Percentiles rank a stretch among this genome's conserved stretches.
These are phyloP conservation scores for Odontarrhena argentea DNA, from an alignment of 345 rosid genomes.

Conservation along the genomic window DNA sequence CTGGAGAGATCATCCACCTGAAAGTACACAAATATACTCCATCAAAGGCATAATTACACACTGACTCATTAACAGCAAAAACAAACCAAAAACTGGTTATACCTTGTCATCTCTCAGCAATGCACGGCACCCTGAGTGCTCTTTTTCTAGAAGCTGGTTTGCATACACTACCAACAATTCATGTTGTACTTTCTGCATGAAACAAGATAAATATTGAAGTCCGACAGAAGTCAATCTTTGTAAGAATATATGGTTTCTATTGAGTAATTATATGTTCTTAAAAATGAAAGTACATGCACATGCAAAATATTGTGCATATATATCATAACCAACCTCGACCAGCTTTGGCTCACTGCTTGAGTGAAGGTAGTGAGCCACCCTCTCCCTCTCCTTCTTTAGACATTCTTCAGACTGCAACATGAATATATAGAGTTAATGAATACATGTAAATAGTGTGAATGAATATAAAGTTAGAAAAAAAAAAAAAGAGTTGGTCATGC, in stretches of 20 bases:
- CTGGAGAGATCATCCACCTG: conserved; percentile 95
- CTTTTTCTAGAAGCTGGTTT: conserved; percentile 77
- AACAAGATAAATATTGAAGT: conserved; percentile 21
- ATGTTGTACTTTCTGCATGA: conserved; percentile 82
- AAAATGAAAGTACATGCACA: background rate
- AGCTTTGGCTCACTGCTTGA: conserved; percentile 86
- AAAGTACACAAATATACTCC: conserved; percentile 17
- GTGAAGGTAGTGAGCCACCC: conserved; percentile 87
- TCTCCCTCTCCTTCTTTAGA: conserved; percentile 84
- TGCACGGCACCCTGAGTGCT: conserved; percentile 85
- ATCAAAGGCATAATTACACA: conserved; percentile 4
- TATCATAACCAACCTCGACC: conserved; percentile 71
- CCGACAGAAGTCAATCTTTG: conserved; percentile 6
- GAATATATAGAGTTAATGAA: conserved; percentile 1
- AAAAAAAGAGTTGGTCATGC: conserved; percentile 39
- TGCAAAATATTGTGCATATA: background rate
- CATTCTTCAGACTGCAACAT: conserved; percentile 86
- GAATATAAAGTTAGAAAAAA: conserved; percentile 1
- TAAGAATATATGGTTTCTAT: background rate
- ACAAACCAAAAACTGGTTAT: background rate
- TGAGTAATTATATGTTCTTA: background rate
- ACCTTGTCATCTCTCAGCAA: conserved; percentile 96
- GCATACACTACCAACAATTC: conserved; percentile 72
- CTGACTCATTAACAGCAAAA: background rate
- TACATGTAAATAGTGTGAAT: background rate